Base-by-base conservation (phyloP, 1,284 basidiomycete genomes). In the Pulchroboletus neoregius region DNA sequence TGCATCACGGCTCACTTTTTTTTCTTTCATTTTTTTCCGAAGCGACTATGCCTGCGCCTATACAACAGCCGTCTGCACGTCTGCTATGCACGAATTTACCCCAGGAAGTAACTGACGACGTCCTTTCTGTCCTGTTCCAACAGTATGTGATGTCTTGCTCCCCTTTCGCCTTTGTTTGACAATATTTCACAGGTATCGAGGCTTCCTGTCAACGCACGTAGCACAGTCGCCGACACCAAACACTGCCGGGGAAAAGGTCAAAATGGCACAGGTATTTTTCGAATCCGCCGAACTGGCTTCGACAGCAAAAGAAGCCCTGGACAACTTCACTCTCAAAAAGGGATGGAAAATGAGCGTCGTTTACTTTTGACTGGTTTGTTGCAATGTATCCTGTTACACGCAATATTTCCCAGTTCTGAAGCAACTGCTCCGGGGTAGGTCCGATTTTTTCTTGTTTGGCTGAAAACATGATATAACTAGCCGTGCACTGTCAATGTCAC, bases 91-190 rank as follows among this genome's bases (percentile, higher is more conserved):
- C 83, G 50, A 90, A 90, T 65, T 70, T 91, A 27, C 88, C 88
- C 1, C 79, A 82, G 62, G 88, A 91, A 63, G 84, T 91, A 24
- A 87, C 86, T 18, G 82, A 88, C 56, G 83, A 85, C 50, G 82
- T 89, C 32, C 74, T 92, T 22, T 79, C 81, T 6, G 84, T 90
- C n/a, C 69, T 93, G 15, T 92, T 93, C 70, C 87, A 91, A 69
- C 88, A 91, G 90, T 91, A 60, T 46, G 89, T 78, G 2, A 43
- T 42, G 18, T 39, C 33, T 11, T 15, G 9, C 5, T 30, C 40
- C n/a, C 31, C 6, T 30, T 18, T 31, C 15, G 4, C 43, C 27
- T 28, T 28, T 39, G 36, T 26, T 40, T 31, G 48, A 50, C 49
- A 26, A 49, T 49, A 45, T 47, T 37, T 31, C 26, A 33, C 59